Evolutionary conservation across 106 monocot genomes (phyloP).

Genomic region (Iris macrosiphon): DNA sequence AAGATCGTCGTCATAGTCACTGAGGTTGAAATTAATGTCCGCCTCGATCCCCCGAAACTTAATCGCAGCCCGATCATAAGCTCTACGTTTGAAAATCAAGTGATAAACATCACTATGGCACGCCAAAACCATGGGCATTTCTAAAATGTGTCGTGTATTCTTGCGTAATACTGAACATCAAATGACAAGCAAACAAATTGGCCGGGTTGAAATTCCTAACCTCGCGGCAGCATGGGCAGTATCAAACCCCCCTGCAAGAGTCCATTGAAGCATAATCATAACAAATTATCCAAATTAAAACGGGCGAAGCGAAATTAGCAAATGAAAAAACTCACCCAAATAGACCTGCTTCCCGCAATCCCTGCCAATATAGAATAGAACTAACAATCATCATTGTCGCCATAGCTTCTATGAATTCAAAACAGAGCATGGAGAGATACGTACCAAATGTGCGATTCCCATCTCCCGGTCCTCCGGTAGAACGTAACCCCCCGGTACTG

Average conservation of each 20-base stretch:
- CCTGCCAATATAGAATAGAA: slow-evolving; percentile 20
- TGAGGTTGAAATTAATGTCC: slow-evolving; percentile 34
- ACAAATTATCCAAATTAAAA: neutral
- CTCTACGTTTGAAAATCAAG: slow-evolving; percentile 11
- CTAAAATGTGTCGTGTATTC: too few species aligned
- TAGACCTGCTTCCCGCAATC: slow-evolving; percentile 81
- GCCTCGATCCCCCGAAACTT: slow-evolving; percentile 38
- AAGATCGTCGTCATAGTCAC: slow-evolving; percentile 43
- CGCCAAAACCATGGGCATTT: neutral
- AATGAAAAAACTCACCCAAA: slow-evolving; percentile 31
- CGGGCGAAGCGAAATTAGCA: neutral
- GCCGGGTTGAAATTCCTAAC: slow-evolving; percentile 4
- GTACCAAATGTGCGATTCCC: slow-evolving; percentile 55
- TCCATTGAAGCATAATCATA: neutral
- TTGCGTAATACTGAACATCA: neutral
- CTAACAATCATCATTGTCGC: neutral
- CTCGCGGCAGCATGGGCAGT: slow-evolving; percentile 57
- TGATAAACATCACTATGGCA: too few species aligned
- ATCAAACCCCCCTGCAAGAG: slow-evolving; percentile 57
- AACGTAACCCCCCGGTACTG: slow-evolving; percentile 47
- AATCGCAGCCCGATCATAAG: slow-evolving; percentile 40
- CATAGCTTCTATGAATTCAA: neutral
- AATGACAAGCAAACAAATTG: neutral
- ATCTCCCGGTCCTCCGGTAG: slow-evolving; percentile 47
- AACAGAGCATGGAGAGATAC: neutral